Evolutionary conservation across 106 monocot species (phyloP).

Genomic region (Allium sativum): DNA sequence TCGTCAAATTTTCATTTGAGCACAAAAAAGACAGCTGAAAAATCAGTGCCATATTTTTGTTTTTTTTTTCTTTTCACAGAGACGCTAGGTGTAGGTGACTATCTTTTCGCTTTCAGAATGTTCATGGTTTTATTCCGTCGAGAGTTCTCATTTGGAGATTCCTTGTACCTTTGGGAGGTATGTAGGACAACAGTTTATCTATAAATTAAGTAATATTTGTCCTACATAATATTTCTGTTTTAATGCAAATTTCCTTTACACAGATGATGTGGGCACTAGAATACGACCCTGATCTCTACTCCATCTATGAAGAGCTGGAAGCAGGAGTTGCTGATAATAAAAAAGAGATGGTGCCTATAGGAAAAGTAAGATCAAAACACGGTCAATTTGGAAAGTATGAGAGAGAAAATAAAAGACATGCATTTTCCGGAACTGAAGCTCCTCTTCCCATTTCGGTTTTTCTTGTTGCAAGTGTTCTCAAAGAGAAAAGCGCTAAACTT

Average conservation of each 20-base stretch:
- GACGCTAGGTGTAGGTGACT: constrained; percentile 90
- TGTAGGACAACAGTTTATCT: background rate
- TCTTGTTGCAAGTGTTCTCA: constrained; percentile 88
- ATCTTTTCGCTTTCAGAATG: constrained; percentile 95
- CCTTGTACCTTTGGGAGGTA: constrained; percentile 96
- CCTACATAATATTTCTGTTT: background rate
- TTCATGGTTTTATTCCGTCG: constrained; percentile 96
- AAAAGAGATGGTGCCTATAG: constrained; percentile 41
- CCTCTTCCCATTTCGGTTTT: constrained; percentile 89
- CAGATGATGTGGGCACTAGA: constrained; percentile 99
- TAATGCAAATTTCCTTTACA: constrained; percentile 8
- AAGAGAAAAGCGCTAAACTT: constrained; percentile 66
- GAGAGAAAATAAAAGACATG: constrained; percentile 61
- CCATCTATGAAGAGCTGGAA: constrained; percentile 52
- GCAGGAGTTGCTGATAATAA: constrained; percentile 21
- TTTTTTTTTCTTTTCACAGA: constrained; percentile 21
- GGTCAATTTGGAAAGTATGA: constrained; percentile 79
- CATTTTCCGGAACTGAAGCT: constrained; percentile 18
- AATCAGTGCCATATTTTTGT: too few relatives aligned
- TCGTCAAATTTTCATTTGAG: too few relatives aligned
- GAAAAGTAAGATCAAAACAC: constrained; percentile 49
- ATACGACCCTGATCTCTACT: constrained; percentile 67
- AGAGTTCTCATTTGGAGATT: constrained; percentile 96
- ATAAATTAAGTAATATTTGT: background rate
- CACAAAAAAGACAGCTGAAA: too few relatives aligned